These are phyloP conservation scores for Hippophae rhamnoides DNA, from an alignment of 306 rosid species.

Conservation along the genomic window DNA sequence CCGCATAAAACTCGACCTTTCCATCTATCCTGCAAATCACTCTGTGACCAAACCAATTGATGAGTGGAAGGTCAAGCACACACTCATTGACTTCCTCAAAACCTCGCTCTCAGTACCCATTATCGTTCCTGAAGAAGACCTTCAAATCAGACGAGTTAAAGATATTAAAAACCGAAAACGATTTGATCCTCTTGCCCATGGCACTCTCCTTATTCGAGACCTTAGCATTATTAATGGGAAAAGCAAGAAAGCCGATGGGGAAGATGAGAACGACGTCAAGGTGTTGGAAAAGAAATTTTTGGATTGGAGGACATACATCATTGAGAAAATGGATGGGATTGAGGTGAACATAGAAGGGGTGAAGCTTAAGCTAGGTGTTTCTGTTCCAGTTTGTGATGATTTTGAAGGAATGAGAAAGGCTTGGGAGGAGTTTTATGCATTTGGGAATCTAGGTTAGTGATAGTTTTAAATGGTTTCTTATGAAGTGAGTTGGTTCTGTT, in stretches of 20 bases:
- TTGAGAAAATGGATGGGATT: conserved; percentile 58
- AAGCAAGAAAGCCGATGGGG: conserved; percentile 3
- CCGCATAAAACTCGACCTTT: conserved; percentile 61
- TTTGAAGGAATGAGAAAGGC: conserved; percentile 44
- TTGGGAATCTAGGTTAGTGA: conserved; percentile 45
- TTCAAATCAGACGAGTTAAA: conserved; percentile 40
- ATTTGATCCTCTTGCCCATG: conserved; percentile 62
- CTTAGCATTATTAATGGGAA: conserved; percentile 25
- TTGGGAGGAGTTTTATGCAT: conserved; percentile 64
- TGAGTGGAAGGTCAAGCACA: conserved; percentile 76
- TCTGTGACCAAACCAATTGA: conserved; percentile 49
- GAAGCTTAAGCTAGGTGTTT: conserved; percentile 46
- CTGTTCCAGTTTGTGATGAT: conserved; percentile 49
- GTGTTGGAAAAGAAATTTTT: conserved; percentile 38
- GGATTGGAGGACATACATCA: conserved; percentile 46
- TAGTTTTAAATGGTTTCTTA: background rate
- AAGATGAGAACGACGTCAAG: conserved; percentile 20
- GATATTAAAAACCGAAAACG: conserved; percentile 79
- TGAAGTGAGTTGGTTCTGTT: background rate
- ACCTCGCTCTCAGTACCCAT: conserved; percentile 43
- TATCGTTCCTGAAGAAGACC: conserved; percentile 54
- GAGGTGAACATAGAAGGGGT: conserved; percentile 74
- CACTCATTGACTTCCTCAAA: conserved; percentile 57
- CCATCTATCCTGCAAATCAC: conserved; percentile 42
- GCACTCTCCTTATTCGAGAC: conserved; percentile 55